Evolutionary conservation across 805 yeast genomes (phyloP).

Genomic region (Candida chauliodis): DNA sequence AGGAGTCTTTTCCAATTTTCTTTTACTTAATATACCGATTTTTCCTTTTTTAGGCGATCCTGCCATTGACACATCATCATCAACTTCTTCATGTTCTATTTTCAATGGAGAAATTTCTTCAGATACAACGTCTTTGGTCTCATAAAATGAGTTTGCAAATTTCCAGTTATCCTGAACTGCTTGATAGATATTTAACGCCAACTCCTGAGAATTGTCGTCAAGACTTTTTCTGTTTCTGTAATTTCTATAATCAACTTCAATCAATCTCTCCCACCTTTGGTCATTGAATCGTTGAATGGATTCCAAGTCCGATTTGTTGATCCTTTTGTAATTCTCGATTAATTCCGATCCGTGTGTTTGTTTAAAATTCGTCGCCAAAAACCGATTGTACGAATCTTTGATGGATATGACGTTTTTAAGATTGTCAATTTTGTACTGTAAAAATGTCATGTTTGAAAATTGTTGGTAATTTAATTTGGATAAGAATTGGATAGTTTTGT

Average conservation of each 20-base stretch:
- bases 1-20: not conserved
- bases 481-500: conserved; percentile 14
- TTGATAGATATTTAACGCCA: not conserved
- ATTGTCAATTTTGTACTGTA: conserved; percentile 15
- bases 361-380: conserved; percentile 31
- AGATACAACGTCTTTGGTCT: not conserved
- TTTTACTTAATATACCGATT: conserved; percentile 1
- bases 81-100: not conserved
- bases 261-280: conserved; percentile 9
- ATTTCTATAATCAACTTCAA: conserved; percentile 4
- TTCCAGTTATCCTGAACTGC: conserved; percentile 6
- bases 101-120: conserved; percentile 3
- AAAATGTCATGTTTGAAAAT: conserved; percentile 18
- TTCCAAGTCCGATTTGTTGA: conserved; percentile 12
- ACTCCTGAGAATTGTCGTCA: conserved; percentile 1
- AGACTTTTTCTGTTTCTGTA: not conserved
- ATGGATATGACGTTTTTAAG: conserved; percentile 19
- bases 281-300: conserved; percentile 11
- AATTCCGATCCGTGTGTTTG: conserved; percentile 32
- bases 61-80: not conserved
- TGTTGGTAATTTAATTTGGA: conserved; percentile 19
- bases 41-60: not conserved
- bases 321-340: conserved; percentile 24
- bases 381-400: conserved; percentile 31
- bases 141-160: conserved; percentile 8